A percentile compares a stretch with the other conserved stretches of the same genome.
phyloP scores from a whole-genome alignment of 1,284 basidiomycete species.

The Cutaneotrichosporon sp. region DNA sequence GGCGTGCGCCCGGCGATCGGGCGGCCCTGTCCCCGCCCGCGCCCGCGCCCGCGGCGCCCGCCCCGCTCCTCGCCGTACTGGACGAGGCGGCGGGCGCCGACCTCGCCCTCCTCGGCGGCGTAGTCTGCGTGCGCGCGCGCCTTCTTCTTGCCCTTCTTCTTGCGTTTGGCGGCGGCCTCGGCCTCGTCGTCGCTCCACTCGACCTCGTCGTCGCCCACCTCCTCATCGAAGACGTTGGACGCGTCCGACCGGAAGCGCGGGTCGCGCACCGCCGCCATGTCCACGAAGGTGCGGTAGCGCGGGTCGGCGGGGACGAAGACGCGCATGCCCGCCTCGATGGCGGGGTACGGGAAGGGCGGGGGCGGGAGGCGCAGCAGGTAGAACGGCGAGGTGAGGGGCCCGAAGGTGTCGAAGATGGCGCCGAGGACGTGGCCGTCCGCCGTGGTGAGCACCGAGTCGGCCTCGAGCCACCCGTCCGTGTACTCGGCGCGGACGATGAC shows the following conservation, averaged over 20 bases:
- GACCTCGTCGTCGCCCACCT: slow-evolving; percentile 58
- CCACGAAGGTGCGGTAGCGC: slow-evolving; percentile 55
- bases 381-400: slow-evolving; percentile 59
- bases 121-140: slow-evolving; percentile 41
- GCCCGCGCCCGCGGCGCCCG: slow-evolving; percentile 26
- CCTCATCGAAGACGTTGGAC: slow-evolving; percentile 60
- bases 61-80: slow-evolving; percentile 27
- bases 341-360: slow-evolving; percentile 48
- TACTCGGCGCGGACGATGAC: slow-evolving; percentile 52
- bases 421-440: slow-evolving; percentile 58
- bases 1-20: slow-evolving; percentile 6
- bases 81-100: slow-evolving; percentile 19
- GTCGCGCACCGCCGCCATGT: slow-evolving; percentile 54
- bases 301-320: slow-evolving; percentile 56
- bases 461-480: slow-evolving; percentile 55
- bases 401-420: slow-evolving; percentile 60
- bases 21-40: slow-evolving; percentile 23
- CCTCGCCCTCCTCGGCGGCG: slow-evolving; percentile 33
- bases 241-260: slow-evolving; percentile 58
- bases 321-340: slow-evolving; percentile 34
- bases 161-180: slow-evolving; percentile 57
- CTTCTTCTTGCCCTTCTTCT: slow-evolving; percentile 29
- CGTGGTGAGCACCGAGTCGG: slow-evolving; percentile 58
- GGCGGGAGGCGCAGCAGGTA: slow-evolving; percentile 54
- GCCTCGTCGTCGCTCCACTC: slow-evolving; percentile 62